Base-by-base conservation (phyloP, 2,329 filamentous ascomycete genomes). In the Arachnomyces sp. region DNA sequence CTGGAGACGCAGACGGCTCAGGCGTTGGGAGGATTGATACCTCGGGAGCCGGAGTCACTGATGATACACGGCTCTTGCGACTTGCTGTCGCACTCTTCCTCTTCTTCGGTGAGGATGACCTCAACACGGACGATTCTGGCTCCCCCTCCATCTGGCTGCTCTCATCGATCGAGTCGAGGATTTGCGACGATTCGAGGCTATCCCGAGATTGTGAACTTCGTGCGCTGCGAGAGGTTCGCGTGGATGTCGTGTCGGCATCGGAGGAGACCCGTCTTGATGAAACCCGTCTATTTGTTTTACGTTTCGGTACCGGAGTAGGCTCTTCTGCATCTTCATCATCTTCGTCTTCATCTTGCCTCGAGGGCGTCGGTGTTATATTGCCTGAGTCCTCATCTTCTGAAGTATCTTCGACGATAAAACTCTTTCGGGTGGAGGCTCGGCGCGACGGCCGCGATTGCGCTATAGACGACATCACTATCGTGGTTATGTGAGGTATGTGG, bases 391-490 rank as follows among this genome's bases (percentile, higher is more conserved):
- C 78, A 42, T 87, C 84, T 43, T 93, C 86, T 31, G 90, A 86
- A 16, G 78, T 75, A 14, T 77, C 87, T 49, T 93, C 87, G 44
- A 89, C 68, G 35, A 93, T 73, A 37, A 82, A 77, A 52, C 80
- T 83, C 53, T 82, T 79, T 56, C 86, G 77, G 38, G 82, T 63
- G 32, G 74, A 72, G 36, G 70, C 73, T 41, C 79, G 72, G 56
- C 81, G 71, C 41, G 75, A 73, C 8, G 79, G 73, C 49, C 81
- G 70, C 34, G 72, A 58, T 48, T 59, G 60, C 38, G 61, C 55
- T 48, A 61, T 51, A 39, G 63, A 63, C 45, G 61, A 54, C 63
- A 66, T 66, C 49, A 51, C 53, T 25, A 25, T 25, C 20, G 20
- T 9, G 20, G 9, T 5, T 25, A 9, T 25, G 20, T 25, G 20